Evolutionary conservation across 768 basidiomycete species (phyloP).

Genomic region (Pulveroboletus ravenelii): DNA sequence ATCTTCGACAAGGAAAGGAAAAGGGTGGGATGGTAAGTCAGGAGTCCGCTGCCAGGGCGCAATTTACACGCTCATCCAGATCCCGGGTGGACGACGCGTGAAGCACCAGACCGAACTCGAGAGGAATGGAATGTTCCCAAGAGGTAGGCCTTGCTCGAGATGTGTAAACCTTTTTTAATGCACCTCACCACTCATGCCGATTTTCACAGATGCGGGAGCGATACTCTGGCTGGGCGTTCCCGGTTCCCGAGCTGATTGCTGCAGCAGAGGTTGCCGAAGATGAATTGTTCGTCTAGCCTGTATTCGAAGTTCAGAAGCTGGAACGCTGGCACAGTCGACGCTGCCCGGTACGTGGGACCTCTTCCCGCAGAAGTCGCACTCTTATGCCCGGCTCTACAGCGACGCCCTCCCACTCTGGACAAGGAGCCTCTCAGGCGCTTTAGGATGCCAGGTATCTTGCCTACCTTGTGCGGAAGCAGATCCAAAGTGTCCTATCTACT

Average conservation of each 20-base stretch:
- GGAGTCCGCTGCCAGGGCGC: background rate
- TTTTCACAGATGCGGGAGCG: conserved; percentile 20
- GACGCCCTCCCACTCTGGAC: conserved; percentile 31
- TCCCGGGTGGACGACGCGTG: conserved; percentile 28
- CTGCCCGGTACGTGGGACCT: conserved; percentile 13
- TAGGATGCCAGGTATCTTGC: conserved; percentile 31
- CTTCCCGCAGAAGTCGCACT: background rate
- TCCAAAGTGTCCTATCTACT: background rate
- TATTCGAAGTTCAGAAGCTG: conserved; percentile 23
- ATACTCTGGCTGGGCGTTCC: conserved; percentile 26
- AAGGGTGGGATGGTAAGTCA: conserved; percentile 23
- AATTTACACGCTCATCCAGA: background rate
- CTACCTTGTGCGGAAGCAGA: conserved; percentile 20
- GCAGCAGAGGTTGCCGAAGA: conserved; percentile 14
- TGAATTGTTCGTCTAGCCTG: conserved; percentile 25
- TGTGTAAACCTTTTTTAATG: background rate
- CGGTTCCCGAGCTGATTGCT: conserved; percentile 25
- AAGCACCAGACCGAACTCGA: conserved; percentile 22
- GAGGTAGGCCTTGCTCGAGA: conserved; percentile 19
- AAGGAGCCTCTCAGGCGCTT: conserved; percentile 29
- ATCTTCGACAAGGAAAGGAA: conserved; percentile 24
- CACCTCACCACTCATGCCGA: background rate
- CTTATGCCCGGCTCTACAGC: conserved; percentile 9
- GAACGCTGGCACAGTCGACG: conserved; percentile 22
- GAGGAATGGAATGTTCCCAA: conserved; percentile 28